Percentiles rank a stretch among this genome's conserved stretches.
phyloP scores from a whole-genome alignment of 169 alveolate genomes.

The Plasmodium ovale region DNA sequence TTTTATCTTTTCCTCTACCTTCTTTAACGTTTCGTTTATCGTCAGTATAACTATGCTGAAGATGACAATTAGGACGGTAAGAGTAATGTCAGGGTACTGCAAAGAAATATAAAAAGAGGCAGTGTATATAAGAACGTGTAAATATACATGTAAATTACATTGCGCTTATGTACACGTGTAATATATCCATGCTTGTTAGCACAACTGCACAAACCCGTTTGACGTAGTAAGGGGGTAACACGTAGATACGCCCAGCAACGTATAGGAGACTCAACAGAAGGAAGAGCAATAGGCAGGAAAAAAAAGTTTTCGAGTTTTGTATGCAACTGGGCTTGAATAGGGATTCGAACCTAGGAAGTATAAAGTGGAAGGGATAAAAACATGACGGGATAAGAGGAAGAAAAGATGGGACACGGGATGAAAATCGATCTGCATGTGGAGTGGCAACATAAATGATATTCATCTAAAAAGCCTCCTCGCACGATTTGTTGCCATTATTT shows the following conservation, averaged over 20 bases:
- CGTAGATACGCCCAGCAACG: conserved; percentile 16
- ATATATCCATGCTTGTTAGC: neutral
- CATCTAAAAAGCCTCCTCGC: neutral
- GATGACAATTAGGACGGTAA: conserved; percentile 2
- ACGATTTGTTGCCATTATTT: neutral
- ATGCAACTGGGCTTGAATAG: conserved; percentile 29
- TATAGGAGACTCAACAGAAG: conserved; percentile 42
- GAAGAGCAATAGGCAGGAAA: conserved; percentile 35
- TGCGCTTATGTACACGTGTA: neutral
- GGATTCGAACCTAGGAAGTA: conserved; percentile 41
- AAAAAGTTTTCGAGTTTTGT: conserved; percentile 45
- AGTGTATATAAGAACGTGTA: too few relatives aligned
- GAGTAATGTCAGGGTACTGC: conserved; percentile 41
- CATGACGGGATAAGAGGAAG: neutral
- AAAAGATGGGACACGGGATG: neutral
- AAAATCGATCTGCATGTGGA: neutral
- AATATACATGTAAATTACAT: too few relatives aligned
- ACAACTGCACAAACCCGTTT: too few relatives aligned
- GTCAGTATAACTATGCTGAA: conserved; percentile 11
- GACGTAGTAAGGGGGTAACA: conserved; percentile 32
- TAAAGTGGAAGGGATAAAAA: neutral
- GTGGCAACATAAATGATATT: neutral
- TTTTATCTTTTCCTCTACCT: conserved; percentile 52
- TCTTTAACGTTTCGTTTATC: conserved; percentile 53
- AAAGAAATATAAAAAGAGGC: neutral